Base-by-base conservation (phyloP, 2,329 filamentous ascomycete species). In the Penicillium concentricum region DNA sequence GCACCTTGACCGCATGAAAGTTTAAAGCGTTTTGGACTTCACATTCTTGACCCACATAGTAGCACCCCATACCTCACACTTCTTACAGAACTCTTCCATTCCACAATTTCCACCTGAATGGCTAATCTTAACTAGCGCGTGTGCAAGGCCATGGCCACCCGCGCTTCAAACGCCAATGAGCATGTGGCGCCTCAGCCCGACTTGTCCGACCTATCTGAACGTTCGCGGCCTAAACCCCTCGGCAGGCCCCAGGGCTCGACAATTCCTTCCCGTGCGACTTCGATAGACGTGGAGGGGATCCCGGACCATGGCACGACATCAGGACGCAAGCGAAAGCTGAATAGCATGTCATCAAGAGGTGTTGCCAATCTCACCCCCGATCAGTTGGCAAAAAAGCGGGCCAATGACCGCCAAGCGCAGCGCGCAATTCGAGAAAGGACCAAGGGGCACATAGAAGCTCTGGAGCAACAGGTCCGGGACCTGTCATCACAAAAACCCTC, bases 351-450 rank as follows among this genome's bases (percentile, higher is more conserved):
- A 44, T 78, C 88, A 57, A 85, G 91, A 64, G 92, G 90, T 61
- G 92, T 96, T 54, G 91, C 91, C 61, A 93, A 90, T 68, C 82
- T 96, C 70, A 95, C 91, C 12, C 89, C 91, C 6, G 89, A 92
- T 60, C 92, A 96, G 76, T 84, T 96, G 57, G 90, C 89, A 30
- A 89, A 92, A 74, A 97, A 96, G 79, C 84, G 92, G 62, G 90
- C 91, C 68, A 96, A 96, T 83, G 91, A 95, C 72, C 87, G 91
- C 56, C 90, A 95, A 73, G 91, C 91, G 30, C 91, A 96, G 72
- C 84, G 91, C 47, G 90, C 90, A 38, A 94, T 95, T 58, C 83
- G 91, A 41, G 89, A 93, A 76, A 85, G 91, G 54, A 94, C 90
- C 28, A 91, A 88, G 76, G 84, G 86, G 56, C 88, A 90, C 72